A percentile compares a stretch with the other conserved stretches of the same genome.
These are phyloP conservation scores for Hypoxylon cercidicola DNA, from an alignment of 495 filamentous ascomycete genomes.

Conservation along the genomic window DNA sequence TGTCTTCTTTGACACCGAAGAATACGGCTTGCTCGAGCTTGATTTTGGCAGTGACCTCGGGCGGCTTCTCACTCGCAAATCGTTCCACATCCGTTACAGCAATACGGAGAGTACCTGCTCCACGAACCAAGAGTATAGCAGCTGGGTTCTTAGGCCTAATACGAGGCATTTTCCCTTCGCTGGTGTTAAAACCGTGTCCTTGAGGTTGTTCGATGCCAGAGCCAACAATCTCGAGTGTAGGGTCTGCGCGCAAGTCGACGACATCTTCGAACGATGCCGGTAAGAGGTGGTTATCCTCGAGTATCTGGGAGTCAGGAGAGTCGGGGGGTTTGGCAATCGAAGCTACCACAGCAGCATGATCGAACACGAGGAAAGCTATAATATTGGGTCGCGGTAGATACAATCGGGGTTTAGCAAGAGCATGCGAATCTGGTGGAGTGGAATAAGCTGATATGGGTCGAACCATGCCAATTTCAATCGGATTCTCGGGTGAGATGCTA, in stretches of 20 bases:
- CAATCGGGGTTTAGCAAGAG: slow-evolving; percentile 69
- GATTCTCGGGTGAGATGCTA: slow-evolving; percentile 37
- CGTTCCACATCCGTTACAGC: slow-evolving; percentile 64
- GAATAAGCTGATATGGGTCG: slow-evolving; percentile 72
- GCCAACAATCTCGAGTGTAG: slow-evolving; percentile 67
- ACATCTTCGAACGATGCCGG: slow-evolving; percentile 81
- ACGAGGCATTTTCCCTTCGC: slow-evolving; percentile 58
- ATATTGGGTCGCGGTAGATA: slow-evolving; percentile 78
- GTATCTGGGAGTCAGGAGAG: slow-evolving; percentile 75
- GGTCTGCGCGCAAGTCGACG: slow-evolving; percentile 79
- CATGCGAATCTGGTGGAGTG: slow-evolving; percentile 53
- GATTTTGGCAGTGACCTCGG: slow-evolving; percentile 76
- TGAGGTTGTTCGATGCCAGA: slow-evolving; percentile 68
- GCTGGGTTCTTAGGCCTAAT: slow-evolving; percentile 68
- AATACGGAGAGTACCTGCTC: slow-evolving; percentile 82
- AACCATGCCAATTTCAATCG: slow-evolving; percentile 60
- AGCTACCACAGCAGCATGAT: slow-evolving; percentile 76
- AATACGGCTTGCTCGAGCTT: slow-evolving; percentile 96
- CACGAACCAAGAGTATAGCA: slow-evolving; percentile 77
- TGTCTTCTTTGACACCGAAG: slow-evolving; percentile 81
- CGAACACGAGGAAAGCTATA: slow-evolving; percentile 85
- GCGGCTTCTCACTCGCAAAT: slow-evolving; percentile 59
- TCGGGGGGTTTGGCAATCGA: slow-evolving; percentile 71
- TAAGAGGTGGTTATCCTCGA: slow-evolving; percentile 67
- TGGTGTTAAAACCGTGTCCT: slow-evolving; percentile 47